Base-by-base conservation (phyloP, 495 filamentous ascomycete species). In the Antarctomyces pellizariae region DNA sequence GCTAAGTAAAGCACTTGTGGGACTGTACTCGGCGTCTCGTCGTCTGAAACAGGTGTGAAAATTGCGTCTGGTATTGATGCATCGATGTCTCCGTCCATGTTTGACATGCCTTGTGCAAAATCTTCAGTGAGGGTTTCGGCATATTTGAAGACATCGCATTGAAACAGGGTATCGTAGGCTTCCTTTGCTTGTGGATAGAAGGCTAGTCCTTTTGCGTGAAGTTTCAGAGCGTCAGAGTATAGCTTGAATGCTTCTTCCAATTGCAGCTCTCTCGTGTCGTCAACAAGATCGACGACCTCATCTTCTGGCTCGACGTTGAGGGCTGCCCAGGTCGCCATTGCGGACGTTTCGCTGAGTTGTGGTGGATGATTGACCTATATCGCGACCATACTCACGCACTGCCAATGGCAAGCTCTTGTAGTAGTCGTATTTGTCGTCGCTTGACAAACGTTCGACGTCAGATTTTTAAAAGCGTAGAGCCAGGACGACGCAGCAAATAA, bases 191-290 rank as follows among this genome's bases (percentile, higher is more conserved):
- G 65, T 15, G 64, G 43, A 43, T 72, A 89, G 38, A 63, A 75
- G 2, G 47, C 47, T 3, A 78, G 71, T 2, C 86, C 80, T 49
- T 86, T 77, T 3, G 82, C 72, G 41, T 99, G 89, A 34, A 82
- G 66, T 45, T 84, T 92, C 15, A 99, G 53, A 13, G 86, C 86
- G 30, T 58, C 72, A 44, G 93, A 80, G 46, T 95, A 99, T 15
- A 84, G 67, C 52, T 93, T 95, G 33, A 99, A 53, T 15, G 86
- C 80, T 48, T 99, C 86, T 45, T 99, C 86, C 43, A 95, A 84
- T 59, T 74, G 83, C 27, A 99, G 68, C 44, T 95, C 82, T 50
- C 76, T 82, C 23, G 82, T 93, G 34, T 84, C 78, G 39, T 99
- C 86, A 41, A 91, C 52, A 48, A 93, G 86, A 39, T 86, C 78